A percentile compares a stretch with the other conserved stretches of the same genome.
Evolutionary conservation across 306 rosid species (phyloP).

Genomic region (Cucurbita argyrosperma): DNA sequence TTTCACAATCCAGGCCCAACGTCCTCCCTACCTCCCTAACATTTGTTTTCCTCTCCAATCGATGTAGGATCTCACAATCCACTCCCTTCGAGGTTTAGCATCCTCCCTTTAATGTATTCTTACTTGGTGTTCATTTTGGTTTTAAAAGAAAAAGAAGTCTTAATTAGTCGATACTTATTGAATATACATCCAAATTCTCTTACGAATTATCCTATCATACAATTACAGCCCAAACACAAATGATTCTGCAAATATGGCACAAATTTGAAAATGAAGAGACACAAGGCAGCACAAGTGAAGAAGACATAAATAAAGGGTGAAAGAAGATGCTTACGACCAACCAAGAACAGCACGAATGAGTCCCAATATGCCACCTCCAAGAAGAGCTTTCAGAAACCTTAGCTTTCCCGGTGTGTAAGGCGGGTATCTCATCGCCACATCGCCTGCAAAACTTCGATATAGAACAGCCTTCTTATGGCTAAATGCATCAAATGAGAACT

Average conservation of each 20-base stretch:
- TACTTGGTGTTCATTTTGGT: too few species aligned
- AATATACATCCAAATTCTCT: background rate
- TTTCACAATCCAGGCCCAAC: too few species aligned
- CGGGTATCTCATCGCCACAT: conserved; percentile 72
- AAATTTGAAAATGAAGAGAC: background rate
- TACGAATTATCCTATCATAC: background rate
- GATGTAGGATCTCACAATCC: too few species aligned
- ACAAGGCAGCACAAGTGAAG: background rate
- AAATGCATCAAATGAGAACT: conserved; percentile 86
- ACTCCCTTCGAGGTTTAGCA: too few species aligned
- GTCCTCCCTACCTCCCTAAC: too few species aligned
- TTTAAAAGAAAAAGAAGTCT: too few species aligned
- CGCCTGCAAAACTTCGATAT: conserved; percentile 62
- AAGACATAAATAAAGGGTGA: background rate
- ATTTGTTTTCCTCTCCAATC: too few species aligned
- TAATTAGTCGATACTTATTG: background rate
- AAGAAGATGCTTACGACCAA: conserved; percentile 27
- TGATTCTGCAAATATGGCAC: background rate
- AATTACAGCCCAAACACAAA: background rate
- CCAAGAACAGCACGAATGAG: conserved; percentile 66
- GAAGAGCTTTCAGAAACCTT: conserved; percentile 57
- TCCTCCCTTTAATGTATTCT: too few species aligned
- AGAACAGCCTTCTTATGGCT: conserved; percentile 90
- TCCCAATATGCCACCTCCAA: conserved; percentile 45
- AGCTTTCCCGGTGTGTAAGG: conserved; percentile 71